Evolutionary conservation across 2,329 filamentous ascomycete genomes (phyloP), one percentile per base, ranked within the genome.

Genomic region (Penicillium sp.): DNA sequence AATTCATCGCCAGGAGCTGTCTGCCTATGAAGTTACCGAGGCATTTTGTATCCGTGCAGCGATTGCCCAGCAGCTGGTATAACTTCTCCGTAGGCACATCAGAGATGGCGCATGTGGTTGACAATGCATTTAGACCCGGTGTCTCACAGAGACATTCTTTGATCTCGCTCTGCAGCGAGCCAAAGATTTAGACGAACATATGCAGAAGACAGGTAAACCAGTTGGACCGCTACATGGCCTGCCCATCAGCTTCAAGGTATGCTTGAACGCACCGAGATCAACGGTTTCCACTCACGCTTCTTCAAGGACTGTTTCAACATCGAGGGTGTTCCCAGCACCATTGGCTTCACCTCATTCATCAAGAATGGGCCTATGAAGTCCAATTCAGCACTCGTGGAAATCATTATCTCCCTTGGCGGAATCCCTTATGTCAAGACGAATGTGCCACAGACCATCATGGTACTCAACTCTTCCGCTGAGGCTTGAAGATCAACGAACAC

Each of bases 11-110:
- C 27, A 18, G 5, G 47, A 50, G 13, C 37, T 44, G 22, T 49
- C 36, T 9, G 44, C 54, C 2, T 47, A 46, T 1, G 49, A 52
- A 24, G 51, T 55, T 4, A 40, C 51, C 1, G 47, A 40, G 14
- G 57, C 56, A 7, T 77, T 75, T 40, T 66, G 62, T 50, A 66
- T 65, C 35, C 53, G 65, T n/a, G 63, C 66, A 4, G 63, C 64
- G 10, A 56, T 67, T 37, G 67, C 67, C 5, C 67, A 69, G 34
- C 64, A 68, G 50, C 14, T 34, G 31, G 31, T 34, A 34, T 34
- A 8, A 11, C 8, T 34, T 34, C 14, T 34, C 10, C 2, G 3
- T 34, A 9, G 3, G 8, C 7, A 6, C 7, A 16, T 16, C 1
- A 9, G 18, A 5, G 2, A 11, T 18, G 16, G 7, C 7, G 14